Percentiles rank a stretch among this genome's conserved stretches.
These are phyloP conservation scores for Ziziphus jujuba DNA, from an alignment of 306 rosid genomes.

Conservation along the genomic window DNA sequence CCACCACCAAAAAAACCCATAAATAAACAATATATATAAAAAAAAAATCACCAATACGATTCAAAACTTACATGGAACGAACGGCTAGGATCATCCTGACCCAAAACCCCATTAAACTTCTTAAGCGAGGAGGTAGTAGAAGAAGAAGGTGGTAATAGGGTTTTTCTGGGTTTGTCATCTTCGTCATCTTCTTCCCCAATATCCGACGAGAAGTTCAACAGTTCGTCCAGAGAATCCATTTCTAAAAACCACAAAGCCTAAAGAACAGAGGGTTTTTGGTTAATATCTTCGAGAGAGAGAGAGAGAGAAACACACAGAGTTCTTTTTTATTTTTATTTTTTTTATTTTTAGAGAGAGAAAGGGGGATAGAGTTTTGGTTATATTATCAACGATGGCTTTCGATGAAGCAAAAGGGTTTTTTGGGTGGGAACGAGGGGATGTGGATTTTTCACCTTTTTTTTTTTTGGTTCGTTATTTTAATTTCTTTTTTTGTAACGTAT, in stretches of 20 bases:
- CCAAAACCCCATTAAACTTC: constrained; percentile 31
- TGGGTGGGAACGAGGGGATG: constrained; percentile 44
- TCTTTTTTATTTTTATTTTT: not conserved
- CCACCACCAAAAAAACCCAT: not conserved
- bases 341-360: constrained; percentile 16
- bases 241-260: constrained; percentile 14
- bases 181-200: constrained; percentile 54
- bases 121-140: constrained; percentile 20
- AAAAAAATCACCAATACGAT: not conserved
- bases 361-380: constrained; percentile 5
- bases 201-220: constrained; percentile 70
- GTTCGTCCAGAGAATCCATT: constrained; percentile 69
- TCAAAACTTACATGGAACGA: constrained; percentile 57
- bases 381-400: constrained; percentile 21
- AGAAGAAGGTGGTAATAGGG: not conserved
- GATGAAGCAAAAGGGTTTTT: constrained; percentile 22
- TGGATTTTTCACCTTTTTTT: constrained; percentile 11
- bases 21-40: not conserved
- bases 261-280: not conserved
- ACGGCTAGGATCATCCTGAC: constrained; percentile 38
- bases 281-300: constrained; percentile 15
- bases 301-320: constrained; percentile 12
- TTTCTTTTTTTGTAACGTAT: constrained; percentile 6
- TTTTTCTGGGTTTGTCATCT: constrained; percentile 35
- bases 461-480: not conserved